phyloP scores from a whole-genome alignment of 495 filamentous ascomycete species.

The Annulohypoxylon nitens region DNA sequence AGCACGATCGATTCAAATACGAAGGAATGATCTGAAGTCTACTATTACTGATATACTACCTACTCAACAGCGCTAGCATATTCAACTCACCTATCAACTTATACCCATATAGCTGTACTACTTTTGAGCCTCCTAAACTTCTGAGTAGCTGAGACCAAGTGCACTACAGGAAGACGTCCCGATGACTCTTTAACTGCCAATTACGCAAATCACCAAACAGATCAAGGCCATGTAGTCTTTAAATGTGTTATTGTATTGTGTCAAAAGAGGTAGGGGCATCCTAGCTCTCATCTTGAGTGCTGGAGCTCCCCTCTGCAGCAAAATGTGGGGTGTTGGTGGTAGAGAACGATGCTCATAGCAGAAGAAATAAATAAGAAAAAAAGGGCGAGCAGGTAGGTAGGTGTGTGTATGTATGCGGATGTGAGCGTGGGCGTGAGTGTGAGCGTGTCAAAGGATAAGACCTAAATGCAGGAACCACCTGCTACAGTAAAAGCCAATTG shows the following conservation, averaged over 20 bases:
- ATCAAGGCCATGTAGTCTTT: background rate
- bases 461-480: slow-evolving; percentile 28
- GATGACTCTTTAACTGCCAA: background rate
- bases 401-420: background rate
- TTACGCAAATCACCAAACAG: slow-evolving; percentile 3
- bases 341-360: slow-evolving; percentile 20
- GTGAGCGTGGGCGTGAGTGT: slow-evolving; percentile 10
- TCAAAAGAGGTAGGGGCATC: background rate
- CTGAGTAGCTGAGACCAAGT: background rate
- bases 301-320: slow-evolving; percentile 6
- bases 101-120: background rate
- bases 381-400: slow-evolving; percentile 4
- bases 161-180: background rate
- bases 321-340: slow-evolving; percentile 31
- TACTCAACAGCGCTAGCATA: background rate
- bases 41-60: background rate
- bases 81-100: background rate
- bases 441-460: slow-evolving; percentile 13
- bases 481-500: slow-evolving; percentile 27
- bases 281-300: slow-evolving; percentile 19
- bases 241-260: background rate
- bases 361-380: slow-evolving; percentile 19
- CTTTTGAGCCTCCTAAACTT: background rate
- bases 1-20: background rate
- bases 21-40: background rate